These are phyloP conservation scores for Phytopythium ostracodes DNA, from an alignment of 352 stramenopile genomes.

Conservation along the genomic window DNA sequence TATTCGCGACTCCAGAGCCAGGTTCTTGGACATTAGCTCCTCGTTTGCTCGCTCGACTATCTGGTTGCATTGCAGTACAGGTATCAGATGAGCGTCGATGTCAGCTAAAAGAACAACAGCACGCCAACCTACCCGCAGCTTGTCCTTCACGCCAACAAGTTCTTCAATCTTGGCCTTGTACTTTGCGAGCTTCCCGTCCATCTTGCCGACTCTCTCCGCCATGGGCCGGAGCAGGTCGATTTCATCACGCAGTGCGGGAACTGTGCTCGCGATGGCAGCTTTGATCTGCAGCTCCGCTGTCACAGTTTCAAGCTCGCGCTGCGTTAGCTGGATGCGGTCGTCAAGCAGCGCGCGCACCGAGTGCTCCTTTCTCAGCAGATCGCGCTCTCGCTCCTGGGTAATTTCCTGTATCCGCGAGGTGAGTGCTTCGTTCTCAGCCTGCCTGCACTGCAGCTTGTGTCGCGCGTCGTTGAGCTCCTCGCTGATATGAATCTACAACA, in stretches of 20 bases:
- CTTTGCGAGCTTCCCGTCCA: slow-evolving; percentile 43
- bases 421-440: slow-evolving; percentile 28
- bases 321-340: slow-evolving; percentile 41
- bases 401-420: slow-evolving; percentile 29
- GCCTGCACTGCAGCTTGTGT: slow-evolving; percentile 16
- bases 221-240: slow-evolving; percentile 60
- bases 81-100: neutral
- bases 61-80: slow-evolving; percentile 16
- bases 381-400: slow-evolving; percentile 37
- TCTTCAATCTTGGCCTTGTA: slow-evolving; percentile 76
- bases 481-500: slow-evolving; percentile 33
- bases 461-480: slow-evolving; percentile 22
- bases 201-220: slow-evolving; percentile 41
- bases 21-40: slow-evolving; percentile 47
- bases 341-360: slow-evolving; percentile 44
- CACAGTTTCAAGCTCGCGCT: slow-evolving; percentile 33
- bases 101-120: neutral
- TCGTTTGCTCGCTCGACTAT: slow-evolving; percentile 48
- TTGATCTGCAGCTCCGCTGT: slow-evolving; percentile 32
- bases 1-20: slow-evolving; percentile 49
- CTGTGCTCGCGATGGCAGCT: slow-evolving; percentile 26
- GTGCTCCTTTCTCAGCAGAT: slow-evolving; percentile 57
- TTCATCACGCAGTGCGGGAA: slow-evolving; percentile 48
- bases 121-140: slow-evolving; percentile 30
- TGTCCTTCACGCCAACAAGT: slow-evolving; percentile 45